Evolutionary conservation across 768 basidiomycete genomes (phyloP), one percentile per base, ranked within the genome.

Genomic region (Calocybe gangraenosa): DNA sequence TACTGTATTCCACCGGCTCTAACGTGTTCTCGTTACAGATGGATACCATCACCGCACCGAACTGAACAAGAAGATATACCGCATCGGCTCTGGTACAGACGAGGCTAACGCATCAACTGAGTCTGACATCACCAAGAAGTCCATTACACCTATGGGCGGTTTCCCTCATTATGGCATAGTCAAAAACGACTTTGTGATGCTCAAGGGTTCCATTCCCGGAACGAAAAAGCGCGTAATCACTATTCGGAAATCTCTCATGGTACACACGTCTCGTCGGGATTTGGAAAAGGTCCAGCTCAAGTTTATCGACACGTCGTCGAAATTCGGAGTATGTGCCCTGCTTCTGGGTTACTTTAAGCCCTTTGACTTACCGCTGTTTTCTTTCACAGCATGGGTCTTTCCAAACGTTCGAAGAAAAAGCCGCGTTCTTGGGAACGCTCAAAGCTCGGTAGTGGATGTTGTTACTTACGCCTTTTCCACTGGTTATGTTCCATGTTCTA

Each of bases 151-250:
- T 42, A 81, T 98, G 82, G 96, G 96, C 75, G 96, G 95, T 64
- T 99, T 95, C 86, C 92, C 93, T 47, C 92, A 96, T 66, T 98
- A 98, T 67, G 94, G 95, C 80, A 79, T 96, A 62, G 87, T 98
- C 74, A 94, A 89, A 81, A 95, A 96, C 77, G 96, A 98, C 68
- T 99, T 85, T 79, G 70, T 99, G 60, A 83, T 99, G 70, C 76
- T 98, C 69, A 98, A 98, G 78, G 95, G 95, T 52, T 92, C 84
- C 42, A 78, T 93, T 54, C 90, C 92, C 48, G 96, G 95, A 58
- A 93, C 91, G 65, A 92, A 91, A 79, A 98, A 98, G 79, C 91
- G 96, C 74, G 85, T 98, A 57, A 79, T 98, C 64, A 97, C 94
- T 50, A 82, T 99, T 66, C 89, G 96, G 65, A 96, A 98, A 65